Evolutionary conservation across 176 grass and related monocot species (phyloP), one percentile per base, ranked within the genome.

Genomic region (Raddia distichophylla): DNA sequence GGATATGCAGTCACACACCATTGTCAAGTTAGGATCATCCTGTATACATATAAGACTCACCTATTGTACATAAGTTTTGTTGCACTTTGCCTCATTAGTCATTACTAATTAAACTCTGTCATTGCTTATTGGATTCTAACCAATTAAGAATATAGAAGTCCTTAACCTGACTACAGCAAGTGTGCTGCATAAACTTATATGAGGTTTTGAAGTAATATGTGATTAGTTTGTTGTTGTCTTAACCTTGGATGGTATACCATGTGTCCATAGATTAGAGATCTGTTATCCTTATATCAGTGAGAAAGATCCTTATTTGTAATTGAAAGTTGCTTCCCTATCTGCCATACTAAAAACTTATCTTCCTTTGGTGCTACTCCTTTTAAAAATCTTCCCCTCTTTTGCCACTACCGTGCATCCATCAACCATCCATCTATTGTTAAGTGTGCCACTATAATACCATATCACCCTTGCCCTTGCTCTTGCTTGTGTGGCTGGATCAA

Each of bases 191-290:
- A 22, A 46, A 27, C 48, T 14, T 61, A 10, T 59, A n/a, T 32
- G 13, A 42, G 65, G 35, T 17, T 77, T 40, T 48, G 63, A 64
- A 71, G 12, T 45, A 64, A 15, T 15, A 40, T 35, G 34, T 45
- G 47, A 43, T 46, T 37, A 14, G 43, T 32, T 81, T 60, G 32
- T 67, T 73, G 43, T 82, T 57, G 8, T 85, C 49, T 66, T 44
- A 44, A 12, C 2, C 3, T 77, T 53, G 16, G 2, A 18, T 73
- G 37, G 20, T 60, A 4, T 49, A 67, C n/a, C n/a, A 57, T 9
- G 10, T 19, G n/a, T 75, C 34, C 37, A 66, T 66, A 47, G n/a
- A 57, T 66, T 18, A 43, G 5, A 44, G 33, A 19, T 35, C 48
- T 78, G 6, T 3, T 77, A 77, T 60, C 19, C 27, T 60, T 66